phyloP scores from a whole-genome alignment of 805 yeast species.

The Lipomyces chichibuensis region DNA sequence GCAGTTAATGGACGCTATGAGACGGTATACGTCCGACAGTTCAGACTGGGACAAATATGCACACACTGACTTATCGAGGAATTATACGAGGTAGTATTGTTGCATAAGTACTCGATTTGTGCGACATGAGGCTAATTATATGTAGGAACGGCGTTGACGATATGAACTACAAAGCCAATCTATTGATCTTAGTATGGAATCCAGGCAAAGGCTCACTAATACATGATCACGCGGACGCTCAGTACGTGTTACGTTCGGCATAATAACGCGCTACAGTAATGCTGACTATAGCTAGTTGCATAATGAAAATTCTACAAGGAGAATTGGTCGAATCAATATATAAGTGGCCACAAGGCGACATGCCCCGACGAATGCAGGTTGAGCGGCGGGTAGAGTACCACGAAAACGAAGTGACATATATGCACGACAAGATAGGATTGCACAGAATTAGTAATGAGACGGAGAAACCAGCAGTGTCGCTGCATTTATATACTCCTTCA shows the following conservation, averaged over 20 bases:
- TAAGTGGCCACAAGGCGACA: constrained; percentile 50
- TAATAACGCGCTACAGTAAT: background rate
- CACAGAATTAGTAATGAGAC: constrained; percentile 62
- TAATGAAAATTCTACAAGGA: constrained; percentile 70
- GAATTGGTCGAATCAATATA: constrained; percentile 59
- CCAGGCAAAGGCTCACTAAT: constrained; percentile 66
- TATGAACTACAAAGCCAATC: constrained; percentile 70
- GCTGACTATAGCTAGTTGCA: constrained; percentile 47
- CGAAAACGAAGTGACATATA: constrained; percentile 59
- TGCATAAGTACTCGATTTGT: constrained; percentile 27
- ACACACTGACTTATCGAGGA: constrained; percentile 53
- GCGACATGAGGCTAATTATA: background rate
- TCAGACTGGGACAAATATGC: constrained; percentile 65
- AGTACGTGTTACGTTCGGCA: constrained; percentile 38
- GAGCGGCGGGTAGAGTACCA: constrained; percentile 40
- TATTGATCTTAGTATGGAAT: constrained; percentile 69
- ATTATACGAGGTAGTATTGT: constrained; percentile 49
- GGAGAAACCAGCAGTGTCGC: constrained; percentile 56
- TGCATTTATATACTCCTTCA: constrained; percentile 78
- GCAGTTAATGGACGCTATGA: constrained; percentile 52
- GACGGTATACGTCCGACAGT: constrained; percentile 52
- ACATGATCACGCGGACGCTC: constrained; percentile 78
- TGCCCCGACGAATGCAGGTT: constrained; percentile 38
- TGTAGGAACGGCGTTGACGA: constrained; percentile 71
- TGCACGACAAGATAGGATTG: constrained; percentile 65